A percentile compares a stretch with the other conserved stretches of the same genome.
Evolutionary conservation across 768 basidiomycete genomes (phyloP).

Genomic region (Antrodiella citrinella): DNA sequence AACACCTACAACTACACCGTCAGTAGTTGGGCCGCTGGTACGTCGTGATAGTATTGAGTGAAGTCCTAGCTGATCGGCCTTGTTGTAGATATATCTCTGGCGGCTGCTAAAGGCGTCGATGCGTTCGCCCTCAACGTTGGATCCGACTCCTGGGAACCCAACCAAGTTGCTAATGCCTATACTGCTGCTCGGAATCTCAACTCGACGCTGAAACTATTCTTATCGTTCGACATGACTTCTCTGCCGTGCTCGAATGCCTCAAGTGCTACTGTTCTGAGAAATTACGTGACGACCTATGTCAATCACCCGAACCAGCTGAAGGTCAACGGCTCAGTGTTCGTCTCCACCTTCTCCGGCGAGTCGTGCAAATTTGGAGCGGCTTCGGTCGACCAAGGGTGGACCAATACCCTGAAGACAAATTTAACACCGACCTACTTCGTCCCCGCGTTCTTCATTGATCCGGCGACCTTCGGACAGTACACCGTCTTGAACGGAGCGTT

Average conservation of each 20-base stretch:
- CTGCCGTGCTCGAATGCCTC: slow-evolving; percentile 41
- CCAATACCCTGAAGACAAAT: slow-evolving; percentile 39
- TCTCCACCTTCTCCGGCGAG: slow-evolving; percentile 70
- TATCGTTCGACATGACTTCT: slow-evolving; percentile 28
- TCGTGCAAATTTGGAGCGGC: slow-evolving; percentile 56
- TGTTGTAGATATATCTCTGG: slow-evolving; percentile 39
- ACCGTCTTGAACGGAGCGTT: slow-evolving; percentile 49
- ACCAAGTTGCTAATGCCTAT: slow-evolving; percentile 57
- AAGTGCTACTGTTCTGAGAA: slow-evolving; percentile 44
- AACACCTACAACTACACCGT: slow-evolving; percentile 56
- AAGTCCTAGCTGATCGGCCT: not conserved
- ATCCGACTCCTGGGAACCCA: slow-evolving; percentile 51
- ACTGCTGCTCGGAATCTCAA: slow-evolving; percentile 19
- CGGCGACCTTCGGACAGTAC: slow-evolving; percentile 32
- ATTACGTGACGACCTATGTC: slow-evolving; percentile 45
- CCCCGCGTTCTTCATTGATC: slow-evolving; percentile 62
- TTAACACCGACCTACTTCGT: slow-evolving; percentile 49
- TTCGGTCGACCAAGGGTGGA: slow-evolving; percentile 47
- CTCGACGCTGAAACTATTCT: slow-evolving; percentile 44
- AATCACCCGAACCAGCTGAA: slow-evolving; percentile 53
- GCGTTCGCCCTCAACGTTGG: slow-evolving; percentile 71
- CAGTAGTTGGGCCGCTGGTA: slow-evolving; percentile 32
- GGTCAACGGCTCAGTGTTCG: slow-evolving; percentile 39
- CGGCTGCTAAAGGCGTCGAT: slow-evolving; percentile 52
- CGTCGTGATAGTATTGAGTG: not conserved